Evolutionary conservation across 331 rosid species (phyloP), one percentile per base, ranked within the genome.

Genomic region (Cydonia oblonga): DNA sequence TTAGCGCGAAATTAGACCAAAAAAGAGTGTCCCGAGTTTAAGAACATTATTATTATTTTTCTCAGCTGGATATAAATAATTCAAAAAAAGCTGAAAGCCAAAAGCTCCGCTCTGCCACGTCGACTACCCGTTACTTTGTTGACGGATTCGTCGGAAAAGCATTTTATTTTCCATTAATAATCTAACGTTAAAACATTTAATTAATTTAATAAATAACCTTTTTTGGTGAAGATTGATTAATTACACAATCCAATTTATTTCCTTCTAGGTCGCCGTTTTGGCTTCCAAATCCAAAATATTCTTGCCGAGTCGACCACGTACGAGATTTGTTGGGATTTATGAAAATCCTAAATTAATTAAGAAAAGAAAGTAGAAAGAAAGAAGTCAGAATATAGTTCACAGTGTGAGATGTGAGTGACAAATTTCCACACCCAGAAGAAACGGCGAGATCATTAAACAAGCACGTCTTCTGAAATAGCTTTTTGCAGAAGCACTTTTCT

Each of bases 21-120:
- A 51, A 54, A 9, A 59, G 89, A 38, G 13, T 77, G 86, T 77
- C 79, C 85, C 90, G 81, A 77, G 74, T 56, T 38, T 74, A 20
- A 49, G 77, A 28, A 72, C 42, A 35, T 35, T 35, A 19, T 49
- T 49, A 16, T 49, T 49, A 5, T 16, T 5, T 16, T 46, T 46
- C n/a, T 16, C 53, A 6, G n/a, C 18, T 5, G 53, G 53, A 46
- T 18, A 46, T 16, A 16, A 46, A 46, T 15, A 16, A 49, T 49
- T 49, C 3, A 49, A 24, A 61, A 35, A 76, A 54, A 19, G 62
- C 63, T 54, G 1, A 26, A 9, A 9, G 32, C 26, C 10, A 16
- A 64, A 22, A 18, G 79, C 9, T 23, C 73, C 42, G 13, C 23
- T 51, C 16, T 30, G 77, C 83, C 83, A 46, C n/a, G n/a, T 46